Base-by-base conservation (phyloP, 176 grass and related monocot genomes). In the Tuctoria greenei region DNA sequence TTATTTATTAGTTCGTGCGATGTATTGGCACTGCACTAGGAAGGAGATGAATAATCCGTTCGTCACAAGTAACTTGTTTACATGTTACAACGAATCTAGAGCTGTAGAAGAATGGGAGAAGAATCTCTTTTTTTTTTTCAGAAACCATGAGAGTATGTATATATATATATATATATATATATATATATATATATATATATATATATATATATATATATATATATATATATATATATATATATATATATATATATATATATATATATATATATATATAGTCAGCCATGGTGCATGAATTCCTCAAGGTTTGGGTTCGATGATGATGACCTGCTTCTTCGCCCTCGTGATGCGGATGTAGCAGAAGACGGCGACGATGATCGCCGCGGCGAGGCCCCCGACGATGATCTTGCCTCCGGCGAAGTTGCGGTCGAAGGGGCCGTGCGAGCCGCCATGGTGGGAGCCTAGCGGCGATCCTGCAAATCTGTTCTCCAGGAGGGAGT, bases 261-360 rank as follows among this genome's bases (percentile, higher is more conserved):
- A n/a, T n/a, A n/a, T n/a, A n/a, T n/a, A n/a, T n/a, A n/a, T n/a
- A n/a, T n/a, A n/a, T n/a, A 51, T 31, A 37, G 17, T n/a, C 69
- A 71, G 45, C 52, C 52, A 20, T 58, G n/a, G n/a, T n/a, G n/a
- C n/a, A n/a, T n/a, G 69, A 46, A 37, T 31, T 9, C 5, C 34
- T 66, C 45, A 77, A 15, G 50, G 21, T 88, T 97, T 93, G 5
- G 80, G 72, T 16, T 89, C 91, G 2, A 36, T 23, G 18, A 26
- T 88, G 2, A 36, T 23, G 18, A 26, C 23, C 23, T 12, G 23
- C 55, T 65, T 89, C 73, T 90, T 93, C 18, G 70, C 77, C 84
- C 82, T 93, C 4, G 95, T 97, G 69, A 97, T 89, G 24, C 95
- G 86, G 73, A 97, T 90, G 80, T 97, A 97, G 85, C 67, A 92